A percentile compares a stretch with the other conserved stretches of the same genome.
Conservation (phyloP, 768 basidiomycete genomes). For the Mycena maculata region DNA sequence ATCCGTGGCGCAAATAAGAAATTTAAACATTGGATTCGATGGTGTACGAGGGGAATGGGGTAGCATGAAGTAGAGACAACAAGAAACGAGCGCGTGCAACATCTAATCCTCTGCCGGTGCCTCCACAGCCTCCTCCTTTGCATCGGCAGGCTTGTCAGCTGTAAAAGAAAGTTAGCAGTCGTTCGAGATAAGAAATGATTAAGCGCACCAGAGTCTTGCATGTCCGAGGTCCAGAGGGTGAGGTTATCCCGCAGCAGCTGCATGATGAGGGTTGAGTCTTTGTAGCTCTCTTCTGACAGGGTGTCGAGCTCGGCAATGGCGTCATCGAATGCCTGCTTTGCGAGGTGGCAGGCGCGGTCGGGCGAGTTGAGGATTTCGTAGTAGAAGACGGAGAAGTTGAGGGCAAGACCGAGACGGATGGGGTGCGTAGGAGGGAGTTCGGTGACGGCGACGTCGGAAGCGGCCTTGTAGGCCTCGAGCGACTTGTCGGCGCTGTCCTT, state of each 20-base stretch:
- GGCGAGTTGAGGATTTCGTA: slow-evolving; percentile 99
- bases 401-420: slow-evolving; percentile 96
- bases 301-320: slow-evolving; percentile 99
- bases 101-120: slow-evolving; percentile 75
- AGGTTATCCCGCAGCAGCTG: slow-evolving; percentile 97
- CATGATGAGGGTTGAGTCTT: slow-evolving; percentile 98
- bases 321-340: slow-evolving; percentile 99
- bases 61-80: slow-evolving; percentile 42
- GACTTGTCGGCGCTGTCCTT: slow-evolving; percentile 98
- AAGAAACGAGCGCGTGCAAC: slow-evolving; percentile 33
- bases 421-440: too few relatives aligned
- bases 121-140: slow-evolving; percentile 75
- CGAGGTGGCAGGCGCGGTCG: slow-evolving; percentile 97
- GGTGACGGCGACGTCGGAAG: slow-evolving; percentile 95
- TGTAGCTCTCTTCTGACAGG: slow-evolving; percentile 98
- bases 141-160: slow-evolving; percentile 78
- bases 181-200: slow-evolving; percentile 29
- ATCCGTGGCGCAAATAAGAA: slow-evolving; percentile 28
- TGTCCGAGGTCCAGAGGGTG: slow-evolving; percentile 97
- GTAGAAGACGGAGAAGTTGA: slow-evolving; percentile 99
- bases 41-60: slow-evolving; percentile 41
- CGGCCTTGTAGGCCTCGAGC: slow-evolving; percentile 96
- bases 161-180: slow-evolving; percentile 29
- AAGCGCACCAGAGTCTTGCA: slow-evolving; percentile 92
- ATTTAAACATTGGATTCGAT: slow-evolving; percentile 30